Percentiles rank a stretch among this genome's conserved stretches.
phyloP scores from a whole-genome alignment of 306 rosid species.

The Dalbergia cultrata region DNA sequence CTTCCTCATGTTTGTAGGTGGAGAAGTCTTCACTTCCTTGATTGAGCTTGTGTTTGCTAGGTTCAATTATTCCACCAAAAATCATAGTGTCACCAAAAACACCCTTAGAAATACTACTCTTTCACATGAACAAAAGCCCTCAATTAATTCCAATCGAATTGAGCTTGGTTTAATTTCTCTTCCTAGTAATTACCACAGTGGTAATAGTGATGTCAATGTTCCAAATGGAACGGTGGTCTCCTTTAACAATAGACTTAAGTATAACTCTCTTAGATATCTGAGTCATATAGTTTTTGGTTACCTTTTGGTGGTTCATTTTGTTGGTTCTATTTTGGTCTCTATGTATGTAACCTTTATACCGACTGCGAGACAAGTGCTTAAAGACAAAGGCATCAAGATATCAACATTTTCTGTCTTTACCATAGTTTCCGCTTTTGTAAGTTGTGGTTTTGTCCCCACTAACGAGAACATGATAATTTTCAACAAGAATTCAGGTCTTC shows the following conservation, averaged over 20 bases:
- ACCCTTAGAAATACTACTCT: background rate
- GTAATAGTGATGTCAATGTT: background rate
- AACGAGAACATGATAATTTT: conserved; percentile 84
- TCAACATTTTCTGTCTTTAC: conserved; percentile 67
- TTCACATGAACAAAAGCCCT: background rate
- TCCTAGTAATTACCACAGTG: background rate
- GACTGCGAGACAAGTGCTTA: conserved; percentile 49
- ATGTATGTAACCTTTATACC: conserved; percentile 43
- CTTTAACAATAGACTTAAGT: too few relatives aligned
- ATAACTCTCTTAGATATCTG: conserved; percentile 35
- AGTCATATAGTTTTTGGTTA: conserved; percentile 50
- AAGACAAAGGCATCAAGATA: conserved; percentile 50
- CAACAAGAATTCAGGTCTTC: conserved; percentile 77
- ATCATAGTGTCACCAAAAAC: background rate
- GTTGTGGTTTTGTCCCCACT: conserved; percentile 77
- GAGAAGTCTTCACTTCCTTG: conserved; percentile 75
- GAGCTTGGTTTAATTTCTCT: conserved; percentile 42
- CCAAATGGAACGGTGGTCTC: background rate
- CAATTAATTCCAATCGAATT: conserved; percentile 10
- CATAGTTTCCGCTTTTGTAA: conserved; percentile 69
- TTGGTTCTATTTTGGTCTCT: conserved; percentile 50
- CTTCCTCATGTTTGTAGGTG: conserved; percentile 69
- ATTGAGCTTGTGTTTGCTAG: conserved; percentile 48
- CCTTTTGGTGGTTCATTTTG: conserved; percentile 26
- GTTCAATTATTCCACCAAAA: background rate